Percentiles rank a stretch among this genome's conserved stretches.
phyloP scores from a whole-genome alignment of 140 eudicot species.

The Bidens hawaiensis region DNA sequence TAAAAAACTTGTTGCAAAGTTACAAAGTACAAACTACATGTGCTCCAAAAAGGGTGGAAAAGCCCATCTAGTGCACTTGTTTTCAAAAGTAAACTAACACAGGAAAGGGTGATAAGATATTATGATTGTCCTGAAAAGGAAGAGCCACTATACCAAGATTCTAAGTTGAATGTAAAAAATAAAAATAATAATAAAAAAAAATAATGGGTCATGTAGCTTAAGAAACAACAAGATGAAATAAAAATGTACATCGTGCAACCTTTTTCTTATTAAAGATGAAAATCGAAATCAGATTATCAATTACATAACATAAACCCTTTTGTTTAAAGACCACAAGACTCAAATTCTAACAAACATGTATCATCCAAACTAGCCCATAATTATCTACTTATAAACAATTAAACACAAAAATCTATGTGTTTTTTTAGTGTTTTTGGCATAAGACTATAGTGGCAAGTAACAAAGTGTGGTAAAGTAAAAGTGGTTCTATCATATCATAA shows the following conservation, averaged over 20 bases:
- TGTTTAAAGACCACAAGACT: no score
- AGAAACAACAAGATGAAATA: no score
- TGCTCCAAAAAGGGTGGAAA: slow-evolving; percentile 42
- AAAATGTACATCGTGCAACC: no score
- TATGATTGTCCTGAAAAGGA: slow-evolving; percentile 27
- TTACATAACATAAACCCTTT: no score
- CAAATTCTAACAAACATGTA: no score
- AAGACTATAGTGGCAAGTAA: slow-evolving; percentile 11
- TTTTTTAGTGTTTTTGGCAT: not conserved
- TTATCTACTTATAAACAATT: no score
- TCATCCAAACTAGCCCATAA: no score
- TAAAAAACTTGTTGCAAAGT: no score
- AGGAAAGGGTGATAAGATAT: slow-evolving; percentile 18
- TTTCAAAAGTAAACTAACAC: slow-evolving; percentile 19
- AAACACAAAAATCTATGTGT: no score
- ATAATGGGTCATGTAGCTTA: no score
- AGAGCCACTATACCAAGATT: slow-evolving; percentile 19
- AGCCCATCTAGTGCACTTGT: slow-evolving; percentile 11
- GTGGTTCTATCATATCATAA: slow-evolving; percentile 23
- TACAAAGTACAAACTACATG: slow-evolving; percentile 6
- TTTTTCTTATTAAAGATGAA: no score
- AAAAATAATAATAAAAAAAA: not conserved
- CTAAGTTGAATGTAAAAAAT: not conserved
- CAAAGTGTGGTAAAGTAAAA: slow-evolving; percentile 26
- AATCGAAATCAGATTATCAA: no score